Base-by-base conservation (phyloP, 169 alveolate species). In the Babesia sp. region DNA sequence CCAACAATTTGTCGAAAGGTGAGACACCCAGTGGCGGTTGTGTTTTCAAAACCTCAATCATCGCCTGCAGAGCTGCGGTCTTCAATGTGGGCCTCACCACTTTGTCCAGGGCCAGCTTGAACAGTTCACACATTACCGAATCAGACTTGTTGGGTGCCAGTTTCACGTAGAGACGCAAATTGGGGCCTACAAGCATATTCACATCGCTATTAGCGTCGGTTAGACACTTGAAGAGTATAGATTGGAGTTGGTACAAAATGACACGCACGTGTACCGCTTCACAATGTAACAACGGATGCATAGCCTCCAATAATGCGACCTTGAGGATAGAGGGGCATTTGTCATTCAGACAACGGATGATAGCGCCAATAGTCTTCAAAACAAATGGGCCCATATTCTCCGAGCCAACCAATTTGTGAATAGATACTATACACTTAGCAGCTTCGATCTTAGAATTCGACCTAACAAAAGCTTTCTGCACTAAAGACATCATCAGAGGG, bases 371-470 rank as follows among this genome's bases (percentile, higher is more conserved):
- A 29, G 68, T 60, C 67, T 72, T 72, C 29, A 72, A 36, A 28
- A 60, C 34, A 33, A 60, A 72, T 1, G 83, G 83, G 18, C 83
- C 83, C 72, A 72, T 50, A 8, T 53, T n/a, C 11, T 72, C 75
- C 5, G 12, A 5, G 7, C 73, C 74, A 1, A 45, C 83, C 20
- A 72, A 20, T 36, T 61, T 20, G 67, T 45, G 56, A n/a, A 72
- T 1, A 6, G 31, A 48, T 9, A 36, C 28, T 33, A 54, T 51
- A 31, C 71, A 70, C 57, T 42, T 54, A 7, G 71, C 71, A 7
- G 63, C 59, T 22, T 70, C 80, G 20, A 46, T 24, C 80, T 70
- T 70, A 2, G 71, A 54, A 29, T 60, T 60, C 33, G 71, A 39
- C 34, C 42, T 60, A 1, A 60, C 71, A 33, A 60, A 48, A 9